phyloP scores from a whole-genome alignment of 805 yeast genomes.

The Pichia membranifaciens region DNA sequence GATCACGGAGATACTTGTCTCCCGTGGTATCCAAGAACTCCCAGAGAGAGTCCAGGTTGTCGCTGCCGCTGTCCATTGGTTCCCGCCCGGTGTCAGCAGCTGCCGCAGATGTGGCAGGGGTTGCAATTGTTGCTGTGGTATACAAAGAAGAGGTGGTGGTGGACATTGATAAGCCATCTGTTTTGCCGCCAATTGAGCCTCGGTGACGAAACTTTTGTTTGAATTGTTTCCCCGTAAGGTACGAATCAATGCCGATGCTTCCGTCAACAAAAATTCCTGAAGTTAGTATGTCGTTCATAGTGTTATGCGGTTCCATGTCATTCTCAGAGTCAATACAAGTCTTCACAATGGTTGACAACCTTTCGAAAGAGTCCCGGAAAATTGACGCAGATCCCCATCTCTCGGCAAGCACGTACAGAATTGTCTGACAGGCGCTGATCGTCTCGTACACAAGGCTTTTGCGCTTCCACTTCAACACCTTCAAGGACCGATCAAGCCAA shows the following conservation, averaged over 20 bases:
- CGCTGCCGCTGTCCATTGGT: neutral
- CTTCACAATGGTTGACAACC: conserved; percentile 18
- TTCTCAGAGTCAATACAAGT: conserved; percentile 3
- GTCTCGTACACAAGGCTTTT: conserved; percentile 26
- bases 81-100: too few relatives aligned
- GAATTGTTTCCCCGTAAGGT: conserved; percentile 8
- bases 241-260: conserved; percentile 15
- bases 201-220: conserved; percentile 3
- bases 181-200: conserved; percentile 8
- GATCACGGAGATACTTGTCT: conserved; percentile 26
- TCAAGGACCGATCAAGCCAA: conserved; percentile 26
- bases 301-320: neutral
- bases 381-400: conserved; percentile 23
- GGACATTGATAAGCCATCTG: conserved; percentile 4
- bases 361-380: conserved; percentile 29
- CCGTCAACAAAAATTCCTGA: conserved; percentile 16
- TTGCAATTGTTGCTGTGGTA: neutral
- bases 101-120: too few relatives aligned
- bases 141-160: neutral
- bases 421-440: conserved; percentile 26
- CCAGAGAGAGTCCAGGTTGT: conserved; percentile 20
- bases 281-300: neutral
- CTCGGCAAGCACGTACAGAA: conserved; percentile 28
- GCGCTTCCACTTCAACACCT: conserved; percentile 24
- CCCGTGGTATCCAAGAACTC: conserved; percentile 30